These are phyloP conservation scores for Moricandia arvensis DNA, from an alignment of 345 rosid genomes.

Conservation along the genomic window DNA sequence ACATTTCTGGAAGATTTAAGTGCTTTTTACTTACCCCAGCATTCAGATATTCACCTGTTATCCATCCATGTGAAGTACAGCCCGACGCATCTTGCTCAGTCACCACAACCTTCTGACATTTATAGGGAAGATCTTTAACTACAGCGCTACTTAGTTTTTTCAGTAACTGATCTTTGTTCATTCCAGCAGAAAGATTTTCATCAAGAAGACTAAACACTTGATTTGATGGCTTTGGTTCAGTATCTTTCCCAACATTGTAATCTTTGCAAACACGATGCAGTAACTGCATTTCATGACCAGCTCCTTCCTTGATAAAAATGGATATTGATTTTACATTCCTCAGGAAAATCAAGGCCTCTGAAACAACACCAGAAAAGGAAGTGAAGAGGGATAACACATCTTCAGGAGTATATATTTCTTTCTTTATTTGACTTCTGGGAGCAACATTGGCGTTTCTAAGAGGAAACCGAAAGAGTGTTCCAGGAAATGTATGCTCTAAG, in stretches of 20 bases:
- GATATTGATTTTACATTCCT: constrained; percentile 76
- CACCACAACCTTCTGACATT: constrained; percentile 75
- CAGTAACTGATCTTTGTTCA: constrained; percentile 75
- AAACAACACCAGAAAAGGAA: constrained; percentile 73
- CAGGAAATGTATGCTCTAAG: constrained; percentile 74
- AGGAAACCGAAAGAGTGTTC: constrained; percentile 95
- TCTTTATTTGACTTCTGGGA: constrained; percentile 80
- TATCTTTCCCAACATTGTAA: constrained; percentile 50
- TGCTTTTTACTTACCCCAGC: constrained; percentile 43
- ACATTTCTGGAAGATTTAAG: constrained; percentile 46
- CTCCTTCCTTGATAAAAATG: constrained; percentile 79
- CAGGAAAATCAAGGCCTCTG: constrained; percentile 78
- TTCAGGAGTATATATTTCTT: constrained; percentile 72
- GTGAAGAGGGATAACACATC: constrained; percentile 85
- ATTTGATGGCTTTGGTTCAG: constrained; percentile 46
- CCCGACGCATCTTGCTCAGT: constrained; percentile 67
- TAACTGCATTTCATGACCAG: constrained; percentile 72
- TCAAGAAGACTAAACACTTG: constrained; percentile 61
- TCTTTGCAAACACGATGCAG: constrained; percentile 69
- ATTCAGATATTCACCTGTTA: constrained; percentile 81
- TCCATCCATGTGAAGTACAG: constrained; percentile 74
- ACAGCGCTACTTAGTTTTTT: constrained; percentile 61
- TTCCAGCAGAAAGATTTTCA: constrained; percentile 54
- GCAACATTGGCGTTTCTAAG: constrained; percentile 74
- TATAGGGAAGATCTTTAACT: constrained; percentile 57